Base-by-base conservation (phyloP, 2,329 filamentous ascomycete genomes). In the Davidsoniella neocaledoniae region DNA sequence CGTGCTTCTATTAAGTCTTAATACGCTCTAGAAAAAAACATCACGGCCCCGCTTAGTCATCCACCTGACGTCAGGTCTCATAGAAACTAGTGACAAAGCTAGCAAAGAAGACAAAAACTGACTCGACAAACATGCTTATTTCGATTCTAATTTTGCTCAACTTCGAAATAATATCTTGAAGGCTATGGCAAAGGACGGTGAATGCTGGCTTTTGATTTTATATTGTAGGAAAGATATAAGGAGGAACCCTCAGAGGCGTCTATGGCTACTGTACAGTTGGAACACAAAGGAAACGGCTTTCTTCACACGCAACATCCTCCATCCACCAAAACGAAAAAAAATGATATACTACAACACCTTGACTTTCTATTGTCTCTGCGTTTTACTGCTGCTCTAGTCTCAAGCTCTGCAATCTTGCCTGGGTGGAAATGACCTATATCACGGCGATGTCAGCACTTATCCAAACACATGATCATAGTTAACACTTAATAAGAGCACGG, bases 321-420 rank as follows among this genome's bases (percentile, higher is more conserved):
- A 26, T 39, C 36, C 21, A 39, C 45, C 37, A 47, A 37, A 10
- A 14, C 21, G 40, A 7, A 19, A 25, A 43, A 19, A 43, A 17
- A 16, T 17, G 14, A 43, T 12, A 43, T 48, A 33, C 19, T 41
- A 9, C 10, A 29, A 45, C 43, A 45, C 10, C 21, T 25, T 23
- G 14, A 16, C 21, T 17, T n/a, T 39, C 21, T 39, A 17, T 17
- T 5, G 12, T 23, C 47, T 25, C 17, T 16, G 38, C 43, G 25
- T 41, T 16, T 21, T 50, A 39, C 43, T 53, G 43, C 51, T 53
- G 51, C 48, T 53, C 51, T 43, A 53, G 48, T 46, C 51, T 53
- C 51, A 95, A 68, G 66, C 85, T 94, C 68, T 91, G 85, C 58
- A 95, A 70, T 58, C 88, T 77, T 39, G 88, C 88, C 69, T 95